Base-by-base conservation (phyloP, 169 alveolate species). In the Plasmodium adleri region DNA sequence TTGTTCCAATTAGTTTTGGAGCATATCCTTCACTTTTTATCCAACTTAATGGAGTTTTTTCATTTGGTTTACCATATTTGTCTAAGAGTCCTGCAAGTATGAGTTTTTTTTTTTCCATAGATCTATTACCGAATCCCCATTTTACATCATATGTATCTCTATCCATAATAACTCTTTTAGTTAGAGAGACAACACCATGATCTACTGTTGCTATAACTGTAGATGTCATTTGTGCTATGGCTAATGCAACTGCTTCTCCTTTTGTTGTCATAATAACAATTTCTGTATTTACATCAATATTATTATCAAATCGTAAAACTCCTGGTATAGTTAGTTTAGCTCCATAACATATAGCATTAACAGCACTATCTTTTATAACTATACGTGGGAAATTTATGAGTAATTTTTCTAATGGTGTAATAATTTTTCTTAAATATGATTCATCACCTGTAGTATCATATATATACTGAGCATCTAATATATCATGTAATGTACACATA, bases 81-180 rank as follows among this genome's bases (percentile, higher is more conserved):
- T 98, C 99, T 66, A 98, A 94, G 78, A 97, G 95, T 12, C 99
- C 99, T 15, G 98, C 99, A 72, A 96, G 94, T 86, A 98, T 98
- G 74, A 99, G 96, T 85, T 97, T 96, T 96, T 98, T 98, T 98
- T 99, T 99, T 94, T 98, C 99, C 39, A 98, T 85, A 45, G 99
- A 99, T 76, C 99, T 97, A 6, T 99, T 99, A 12, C 99, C 99
- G 75, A 96, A 97, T 59, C 99, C 99, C 99, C 99, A 99, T 88
- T 99, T 98, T 92, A 98, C 95, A 73, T 99, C 99, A 95, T 99
- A 99, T 26, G 99, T 98, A 85, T 99, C 99, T 62, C 99, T 96
- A 92, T 99, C 99, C 99, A 99, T 98, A 86, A 99, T 98, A 58
- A 98, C 99, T 88, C 99, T 96, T 95, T 99, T 99, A 66, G 99